Conservation (phyloP, 2,329 filamentous ascomycete genomes). For the Zymoseptoria brevis region DNA sequence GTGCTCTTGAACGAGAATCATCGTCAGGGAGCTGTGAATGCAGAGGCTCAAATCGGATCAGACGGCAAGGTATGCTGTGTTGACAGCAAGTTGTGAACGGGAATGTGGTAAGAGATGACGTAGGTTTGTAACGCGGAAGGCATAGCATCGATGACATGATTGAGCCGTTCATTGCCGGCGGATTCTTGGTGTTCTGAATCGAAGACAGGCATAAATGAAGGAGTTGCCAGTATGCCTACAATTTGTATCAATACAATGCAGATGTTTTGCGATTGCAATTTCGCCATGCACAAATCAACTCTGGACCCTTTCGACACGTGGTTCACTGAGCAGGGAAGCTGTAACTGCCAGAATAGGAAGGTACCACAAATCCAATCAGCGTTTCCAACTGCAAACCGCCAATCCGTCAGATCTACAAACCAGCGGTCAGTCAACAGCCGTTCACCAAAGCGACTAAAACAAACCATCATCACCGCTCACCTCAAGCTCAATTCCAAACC, state of each 20-base stretch:
- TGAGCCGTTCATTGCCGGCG: too few relatives aligned
- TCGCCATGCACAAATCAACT: too few relatives aligned
- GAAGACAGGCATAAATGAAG: too few relatives aligned
- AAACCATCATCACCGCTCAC: neutral
- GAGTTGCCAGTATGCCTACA: too few relatives aligned
- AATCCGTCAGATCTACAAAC: neutral
- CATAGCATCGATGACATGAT: neutral
- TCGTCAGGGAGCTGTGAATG: conserved; percentile 1
- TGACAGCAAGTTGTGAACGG: conserved; percentile 19
- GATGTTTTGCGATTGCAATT: too few relatives aligned
- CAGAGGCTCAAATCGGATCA: conserved; percentile 1
- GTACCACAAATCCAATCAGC: too few relatives aligned
- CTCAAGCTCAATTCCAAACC: too few relatives aligned
- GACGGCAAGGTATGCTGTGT: conserved; percentile 4
- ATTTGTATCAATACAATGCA: too few relatives aligned
- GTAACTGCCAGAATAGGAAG: neutral
- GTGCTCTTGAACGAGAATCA: conserved; percentile 22
- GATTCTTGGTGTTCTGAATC: too few relatives aligned
- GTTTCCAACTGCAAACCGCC: too few relatives aligned
- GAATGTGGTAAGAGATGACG: neutral
- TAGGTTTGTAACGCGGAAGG: neutral
- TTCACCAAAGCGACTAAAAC: neutral
- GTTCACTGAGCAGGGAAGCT: too few relatives aligned
- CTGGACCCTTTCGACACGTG: too few relatives aligned
- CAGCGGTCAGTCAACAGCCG: neutral